A percentile compares a stretch with the other conserved stretches of the same genome.
phyloP scores from a whole-genome alignment of 768 basidiomycete genomes.

The Jaapia argillacea region DNA sequence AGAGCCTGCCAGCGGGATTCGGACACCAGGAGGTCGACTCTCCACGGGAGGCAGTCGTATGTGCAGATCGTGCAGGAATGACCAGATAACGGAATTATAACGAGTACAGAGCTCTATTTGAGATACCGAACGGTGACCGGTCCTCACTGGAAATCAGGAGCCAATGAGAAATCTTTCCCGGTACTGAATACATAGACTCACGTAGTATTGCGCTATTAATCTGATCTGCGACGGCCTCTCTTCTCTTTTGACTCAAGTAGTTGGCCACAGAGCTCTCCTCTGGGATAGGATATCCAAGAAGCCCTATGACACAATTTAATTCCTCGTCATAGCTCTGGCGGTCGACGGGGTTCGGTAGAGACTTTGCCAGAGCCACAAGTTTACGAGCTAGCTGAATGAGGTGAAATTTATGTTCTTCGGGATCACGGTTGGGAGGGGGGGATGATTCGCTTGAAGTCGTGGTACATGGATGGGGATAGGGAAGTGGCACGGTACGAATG shows the following conservation, averaged over 20 bases:
- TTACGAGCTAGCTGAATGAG: constrained; percentile 55
- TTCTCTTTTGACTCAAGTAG: constrained; percentile 68
- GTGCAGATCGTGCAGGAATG: constrained; percentile 37
- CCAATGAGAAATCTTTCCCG: not conserved
- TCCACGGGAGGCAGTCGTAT: constrained; percentile 30
- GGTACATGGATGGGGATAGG: constrained; percentile 29
- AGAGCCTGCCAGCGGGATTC: too few species aligned
- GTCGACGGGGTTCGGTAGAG: constrained; percentile 44
- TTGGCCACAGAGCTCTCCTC: constrained; percentile 65
- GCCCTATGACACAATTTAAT: constrained; percentile 59
- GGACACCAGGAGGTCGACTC: constrained; percentile 30
- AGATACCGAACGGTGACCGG: constrained; percentile 42
- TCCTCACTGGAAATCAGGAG: constrained; percentile 31
- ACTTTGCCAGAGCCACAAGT: constrained; percentile 51
- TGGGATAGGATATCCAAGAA: constrained; percentile 79
- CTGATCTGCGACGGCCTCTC: constrained; percentile 79
- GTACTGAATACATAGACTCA: constrained; percentile 28
- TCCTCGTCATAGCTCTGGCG: constrained; percentile 57
- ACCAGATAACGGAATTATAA: constrained; percentile 56
- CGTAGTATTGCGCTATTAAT: constrained; percentile 81
- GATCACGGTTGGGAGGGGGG: constrained; percentile 5
- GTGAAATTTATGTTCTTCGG: constrained; percentile 13
- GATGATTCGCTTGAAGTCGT: constrained; percentile 9
- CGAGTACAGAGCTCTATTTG: constrained; percentile 55
- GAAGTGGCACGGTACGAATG: constrained; percentile 62